Percentiles rank a stretch among this genome's conserved stretches.
These are phyloP conservation scores for Fusarium mundagurra DNA, from an alignment of 2,329 filamentous ascomycete genomes.

Conservation along the genomic window DNA sequence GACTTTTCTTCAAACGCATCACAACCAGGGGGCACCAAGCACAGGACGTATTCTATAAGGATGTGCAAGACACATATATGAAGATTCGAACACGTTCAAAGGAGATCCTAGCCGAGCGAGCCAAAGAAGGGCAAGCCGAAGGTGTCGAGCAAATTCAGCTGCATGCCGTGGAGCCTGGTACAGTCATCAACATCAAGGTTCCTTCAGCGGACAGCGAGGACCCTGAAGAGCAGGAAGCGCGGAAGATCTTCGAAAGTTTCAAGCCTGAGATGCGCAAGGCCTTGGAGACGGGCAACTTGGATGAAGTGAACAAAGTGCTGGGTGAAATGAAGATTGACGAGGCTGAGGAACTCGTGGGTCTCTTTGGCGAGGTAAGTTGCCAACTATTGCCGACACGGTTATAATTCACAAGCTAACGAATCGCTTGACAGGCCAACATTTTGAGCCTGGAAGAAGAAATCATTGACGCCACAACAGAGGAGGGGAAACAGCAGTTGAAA, in stretches of 20 bases:
- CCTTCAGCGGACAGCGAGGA: constrained; percentile 76
- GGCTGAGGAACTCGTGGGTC: constrained; percentile 84
- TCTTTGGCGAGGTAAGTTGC: constrained; percentile 73
- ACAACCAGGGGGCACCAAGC: constrained; percentile 91
- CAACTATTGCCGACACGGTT: background rate
- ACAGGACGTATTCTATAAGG: constrained; percentile 88
- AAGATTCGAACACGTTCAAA: constrained; percentile 80
- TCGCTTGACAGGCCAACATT: constrained; percentile 73
- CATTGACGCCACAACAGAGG: constrained; percentile 92
- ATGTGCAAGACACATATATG: constrained; percentile 88
- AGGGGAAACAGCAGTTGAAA: constrained; percentile 80
- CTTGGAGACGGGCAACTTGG: constrained; percentile 86
- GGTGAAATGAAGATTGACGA: constrained; percentile 90
- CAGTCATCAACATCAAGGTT: constrained; percentile 87
- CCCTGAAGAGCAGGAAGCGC: constrained; percentile 68
- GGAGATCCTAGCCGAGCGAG: constrained; percentile 71
- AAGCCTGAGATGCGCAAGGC: constrained; percentile 82
- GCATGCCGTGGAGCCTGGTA: constrained; percentile 93
- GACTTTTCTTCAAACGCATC: constrained; percentile 95
- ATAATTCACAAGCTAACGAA: constrained; percentile 31
- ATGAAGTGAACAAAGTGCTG: constrained; percentile 67
- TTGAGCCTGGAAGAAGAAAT: constrained; percentile 91
- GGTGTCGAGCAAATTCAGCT: constrained; percentile 97
- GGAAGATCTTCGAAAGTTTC: constrained; percentile 86
- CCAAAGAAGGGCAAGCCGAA: constrained; percentile 63